Percentiles rank a stretch among this genome's conserved stretches.
Conservation (phyloP, 1,139 yeast genomes). For the Debaryomyces robertsiae region DNA sequence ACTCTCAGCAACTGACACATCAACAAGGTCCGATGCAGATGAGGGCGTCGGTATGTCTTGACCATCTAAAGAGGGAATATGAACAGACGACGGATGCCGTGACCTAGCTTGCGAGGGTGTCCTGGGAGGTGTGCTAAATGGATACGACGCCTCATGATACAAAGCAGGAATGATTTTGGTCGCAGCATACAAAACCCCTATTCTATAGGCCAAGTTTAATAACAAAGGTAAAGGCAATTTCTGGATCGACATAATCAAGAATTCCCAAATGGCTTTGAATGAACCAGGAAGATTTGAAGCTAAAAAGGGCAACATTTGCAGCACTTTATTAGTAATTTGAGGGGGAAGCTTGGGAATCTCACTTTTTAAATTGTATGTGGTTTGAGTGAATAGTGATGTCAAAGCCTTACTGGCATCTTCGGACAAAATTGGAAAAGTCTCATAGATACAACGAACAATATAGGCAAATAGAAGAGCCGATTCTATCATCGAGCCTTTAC, state of each 20-base stretch:
- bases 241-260: conserved; percentile 65
- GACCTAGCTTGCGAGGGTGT: conserved; percentile 25
- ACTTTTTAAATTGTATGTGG: conserved; percentile 38
- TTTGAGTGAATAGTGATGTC: conserved; percentile 39
- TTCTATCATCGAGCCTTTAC: conserved; percentile 86
- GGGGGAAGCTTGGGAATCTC: conserved; percentile 47
- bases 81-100: conserved; percentile 22
- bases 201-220: conserved; percentile 79
- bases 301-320: conserved; percentile 46
- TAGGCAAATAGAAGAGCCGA: conserved; percentile 84
- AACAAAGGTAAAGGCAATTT: conserved; percentile 82
- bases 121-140: conserved; percentile 38
- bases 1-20: not conserved
- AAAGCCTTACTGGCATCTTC: conserved; percentile 48
- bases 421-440: conserved; percentile 82
- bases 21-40: not conserved
- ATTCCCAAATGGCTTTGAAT: conserved; percentile 68
- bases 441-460: conserved; percentile 88
- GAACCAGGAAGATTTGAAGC: conserved; percentile 61
- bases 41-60: conserved; percentile 6
- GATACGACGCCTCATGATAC: conserved; percentile 42
- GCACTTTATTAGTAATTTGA: conserved; percentile 40
- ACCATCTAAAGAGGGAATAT: conserved; percentile 3
- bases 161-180: conserved; percentile 89
- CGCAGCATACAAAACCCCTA: conserved; percentile 88